Evolutionary conservation across 192 early-diverging fungal genomes (phyloP).

Genomic region (Coemansia sp.): DNA sequence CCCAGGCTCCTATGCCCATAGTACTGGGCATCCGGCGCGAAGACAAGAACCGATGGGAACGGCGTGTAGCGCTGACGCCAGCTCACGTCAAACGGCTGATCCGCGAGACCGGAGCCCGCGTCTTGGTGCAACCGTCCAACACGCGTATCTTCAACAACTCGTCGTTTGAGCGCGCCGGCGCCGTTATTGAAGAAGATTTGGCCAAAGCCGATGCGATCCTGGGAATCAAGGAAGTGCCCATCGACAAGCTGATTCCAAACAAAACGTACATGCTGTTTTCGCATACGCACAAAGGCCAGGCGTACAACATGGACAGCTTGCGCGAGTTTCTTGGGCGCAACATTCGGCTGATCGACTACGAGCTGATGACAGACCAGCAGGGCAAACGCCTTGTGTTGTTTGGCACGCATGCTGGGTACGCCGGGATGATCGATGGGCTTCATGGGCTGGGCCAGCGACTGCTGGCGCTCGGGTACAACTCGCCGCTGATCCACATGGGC

Average conservation of each 20-base stretch:
- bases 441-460: slow-evolving; percentile 91
- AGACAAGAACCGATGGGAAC: slow-evolving; percentile 97
- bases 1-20: slow-evolving; percentile 12
- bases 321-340: slow-evolving; percentile 85
- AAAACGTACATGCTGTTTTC: slow-evolving; percentile 96
- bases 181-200: slow-evolving; percentile 83
- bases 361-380: slow-evolving; percentile 79
- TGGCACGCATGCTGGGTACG: slow-evolving; percentile 91
- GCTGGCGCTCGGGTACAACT: slow-evolving; percentile 87
- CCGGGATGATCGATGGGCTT: slow-evolving; percentile 89
- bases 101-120: slow-evolving; percentile 75
- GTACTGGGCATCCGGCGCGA: slow-evolving; percentile 86
- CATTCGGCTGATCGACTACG: slow-evolving; percentile 94
- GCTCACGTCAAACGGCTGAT: slow-evolving; percentile 81
- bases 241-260: slow-evolving; percentile 72
- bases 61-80: slow-evolving; percentile 87
- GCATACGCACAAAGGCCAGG: slow-evolving; percentile 96
- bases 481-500: slow-evolving; percentile 83
- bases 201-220: slow-evolving; percentile 85
- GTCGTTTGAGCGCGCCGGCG: slow-evolving; percentile 82
- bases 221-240: slow-evolving; percentile 96
- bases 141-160: slow-evolving; percentile 90
- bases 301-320: slow-evolving; percentile 91
- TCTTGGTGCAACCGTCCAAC: slow-evolving; percentile 90
- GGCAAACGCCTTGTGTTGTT: slow-evolving; percentile 84